Base-by-base conservation (phyloP, 345 rosid species). In the Mallotus nudiflorus region DNA sequence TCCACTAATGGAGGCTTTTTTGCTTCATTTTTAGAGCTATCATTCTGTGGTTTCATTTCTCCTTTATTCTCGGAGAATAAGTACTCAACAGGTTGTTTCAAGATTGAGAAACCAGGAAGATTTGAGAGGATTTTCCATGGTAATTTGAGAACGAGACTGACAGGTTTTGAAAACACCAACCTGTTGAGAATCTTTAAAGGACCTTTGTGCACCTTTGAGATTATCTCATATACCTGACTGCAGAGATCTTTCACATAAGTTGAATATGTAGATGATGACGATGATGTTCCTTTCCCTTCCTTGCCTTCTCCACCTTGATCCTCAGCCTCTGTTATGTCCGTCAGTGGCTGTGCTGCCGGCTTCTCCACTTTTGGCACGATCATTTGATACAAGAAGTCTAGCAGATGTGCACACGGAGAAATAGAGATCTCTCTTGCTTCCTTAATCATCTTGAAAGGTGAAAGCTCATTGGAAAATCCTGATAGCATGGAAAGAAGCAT, bases 321-420 rank as follows among this genome's bases (percentile, higher is more conserved):
- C 72, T 64, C 44, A 33, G 66, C 65, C n/a, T n/a, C n/a, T n/a
- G n/a, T n/a, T n/a, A n/a, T n/a, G n/a, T n/a, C n/a, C n/a, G n/a
- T n/a, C n/a, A n/a, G n/a, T n/a, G n/a, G n/a, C n/a, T n/a, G n/a
- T n/a, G n/a, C n/a, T n/a, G n/a, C n/a, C n/a, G n/a, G n/a, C n/a
- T n/a, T n/a, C n/a, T 83, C 77, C 48, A 69, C 27, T 59, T 75
- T 72, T 0, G 88, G 89, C 53, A 86, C 86, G 18, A 88, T 79
- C 31, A 74, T 78, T 7, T 71, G 73, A 70, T 83, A 89, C 81
- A 92, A 71, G 66, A 80, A 82, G 53, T 86, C 88, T n/a, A 89
- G 69, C 73, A 88, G 73, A 65, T 87, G 93, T 7, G 81, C 62
- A 22, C 33, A 73, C 6, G 73, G 80, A 8, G 73, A 80, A 44